Evolutionary conservation across 1,139 yeast genomes (phyloP), one percentile per base, ranked within the genome.

Genomic region (Maudiozyma humilis): DNA sequence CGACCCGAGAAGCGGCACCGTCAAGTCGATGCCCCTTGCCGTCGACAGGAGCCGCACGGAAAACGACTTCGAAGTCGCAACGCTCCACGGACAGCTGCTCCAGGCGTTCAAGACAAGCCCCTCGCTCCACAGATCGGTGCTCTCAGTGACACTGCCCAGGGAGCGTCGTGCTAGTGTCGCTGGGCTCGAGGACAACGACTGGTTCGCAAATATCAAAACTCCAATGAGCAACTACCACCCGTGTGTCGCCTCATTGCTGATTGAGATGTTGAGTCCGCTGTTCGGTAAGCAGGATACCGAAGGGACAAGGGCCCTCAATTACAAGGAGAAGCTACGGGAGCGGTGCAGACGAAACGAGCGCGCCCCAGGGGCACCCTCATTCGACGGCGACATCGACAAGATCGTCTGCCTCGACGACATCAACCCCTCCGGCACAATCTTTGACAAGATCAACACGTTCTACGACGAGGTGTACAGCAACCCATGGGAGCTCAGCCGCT

Each of bases 401-500:
- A 6, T 23, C 27, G 51, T 51, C 35, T 20, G 43, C 12, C 29
- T 46, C 13, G 44, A 51, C 13, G 43, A 51, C 18, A 16, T 52
- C 13, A 38, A 48, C 12, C 32, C 44, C 4, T 19, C 47, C n/a
- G 30, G 31, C 15, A 41, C 55, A 10, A 45, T 52, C 5, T 49
- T 52, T 23, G 32, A 35, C 17, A 47, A 42, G 16, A 51, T 52
- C 23, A 42, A 44, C 25, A 35, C 25, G 6, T 41, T 48, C 19
- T 47, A 49, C 32, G 43, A 46, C 16, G 51, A 46, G 18, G 33
- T 51, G 7, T 19, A 31, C 15, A 13, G 40, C 13, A 45, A 49
- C 40, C 49, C 52, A 31, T 49, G 52, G 53, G 42, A 41, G 43
- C 38, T 51, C 27, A 52, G 48, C 27, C 47, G 44, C 44, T 49